Percentiles rank a stretch among this genome's conserved stretches.
Conservation (phyloP, 2,329 filamentous ascomycete genomes). For the Colletotrichum gigasporum region DNA sequence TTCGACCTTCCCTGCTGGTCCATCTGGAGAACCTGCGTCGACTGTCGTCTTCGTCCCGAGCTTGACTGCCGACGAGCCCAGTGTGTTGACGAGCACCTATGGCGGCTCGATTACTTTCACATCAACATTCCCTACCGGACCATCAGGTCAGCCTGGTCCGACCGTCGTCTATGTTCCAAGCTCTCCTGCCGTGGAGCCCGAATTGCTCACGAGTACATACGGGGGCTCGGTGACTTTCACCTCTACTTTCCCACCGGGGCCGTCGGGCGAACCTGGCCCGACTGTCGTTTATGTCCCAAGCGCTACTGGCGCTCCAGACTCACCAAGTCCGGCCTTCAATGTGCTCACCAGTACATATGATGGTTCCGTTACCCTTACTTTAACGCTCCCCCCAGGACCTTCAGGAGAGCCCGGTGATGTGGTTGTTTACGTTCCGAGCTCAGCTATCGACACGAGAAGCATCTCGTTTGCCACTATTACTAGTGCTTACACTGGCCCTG, state of each 20-base stretch:
- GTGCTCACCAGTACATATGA: not conserved
- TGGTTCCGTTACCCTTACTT: not conserved
- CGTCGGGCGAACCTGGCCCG: not conserved
- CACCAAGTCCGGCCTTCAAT: not conserved
- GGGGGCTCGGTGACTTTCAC: not conserved
- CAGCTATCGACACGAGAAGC: not conserved
- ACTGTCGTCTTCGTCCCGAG: slow-evolving; percentile 2
- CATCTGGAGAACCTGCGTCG: not conserved
- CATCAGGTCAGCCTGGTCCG: not conserved
- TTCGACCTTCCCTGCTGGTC: not conserved
- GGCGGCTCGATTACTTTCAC: not conserved
- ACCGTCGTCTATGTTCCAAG: not conserved
- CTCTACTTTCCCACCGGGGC: not conserved
- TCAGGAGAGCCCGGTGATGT: not conserved
- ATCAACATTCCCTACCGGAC: not conserved
- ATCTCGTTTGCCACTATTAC: slow-evolving; percentile 20
- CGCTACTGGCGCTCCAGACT: not conserved
- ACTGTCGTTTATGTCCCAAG: not conserved
- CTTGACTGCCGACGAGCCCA: not conserved
- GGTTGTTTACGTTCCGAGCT: not conserved
- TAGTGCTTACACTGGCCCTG: not conserved
- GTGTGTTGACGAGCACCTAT: not conserved
- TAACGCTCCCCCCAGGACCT: not conserved
- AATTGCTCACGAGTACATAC: not conserved
- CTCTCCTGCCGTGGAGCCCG: not conserved